Base-by-base conservation (phyloP, 495 filamentous ascomycete genomes). In the Aspergillus coremiiformis region DNA sequence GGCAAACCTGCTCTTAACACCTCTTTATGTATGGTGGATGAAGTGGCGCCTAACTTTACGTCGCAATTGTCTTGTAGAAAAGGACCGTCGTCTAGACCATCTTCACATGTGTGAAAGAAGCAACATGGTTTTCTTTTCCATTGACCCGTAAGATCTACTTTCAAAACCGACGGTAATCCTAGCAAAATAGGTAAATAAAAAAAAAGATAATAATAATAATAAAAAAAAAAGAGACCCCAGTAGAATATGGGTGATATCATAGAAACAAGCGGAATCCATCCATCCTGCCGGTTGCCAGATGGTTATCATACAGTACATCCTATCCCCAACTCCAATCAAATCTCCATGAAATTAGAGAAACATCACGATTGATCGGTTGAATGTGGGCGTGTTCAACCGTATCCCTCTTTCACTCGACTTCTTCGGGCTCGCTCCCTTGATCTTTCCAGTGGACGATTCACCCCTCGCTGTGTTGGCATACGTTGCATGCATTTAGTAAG, bases 401-500 rank as follows among this genome's bases (percentile, higher is more conserved):
- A 20, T 7, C 17, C 33, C 30, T 11, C 47, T 37, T 37, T 39
- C 47, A 29, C 47, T 49, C 26, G 42, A 19, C 42, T 8, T 2
- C 21, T 27, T 44, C n/a, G 10, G 22, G 9, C 42, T 44, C n/a
- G 21, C 42, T 15, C 27, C 4, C 24, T 21, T n/a, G n/a, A n/a
- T n/a, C 42, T 44, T 29, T 2, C 12, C 32, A 27, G 27, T 5
- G 26, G 21, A 29, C 3, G 20, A 22, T 17, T 29, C 10, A 22
- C 20, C n/a, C 11, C 12, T 27, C 27, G 44, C 39, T 33, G 17
- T 21, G 5, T 22, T 42, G 14, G n/a, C 30, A 41, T 44, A 44
- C 26, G 10, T 39, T 35, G 17, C 8, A 47, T 15, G 45, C 47
- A 26, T 17, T 67, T 81, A 95, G 66, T 95, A 95, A 10, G 90